Evolutionary conservation across 192 early-diverging fungal species (phyloP).

Genomic region (Podila minutissima): DNA sequence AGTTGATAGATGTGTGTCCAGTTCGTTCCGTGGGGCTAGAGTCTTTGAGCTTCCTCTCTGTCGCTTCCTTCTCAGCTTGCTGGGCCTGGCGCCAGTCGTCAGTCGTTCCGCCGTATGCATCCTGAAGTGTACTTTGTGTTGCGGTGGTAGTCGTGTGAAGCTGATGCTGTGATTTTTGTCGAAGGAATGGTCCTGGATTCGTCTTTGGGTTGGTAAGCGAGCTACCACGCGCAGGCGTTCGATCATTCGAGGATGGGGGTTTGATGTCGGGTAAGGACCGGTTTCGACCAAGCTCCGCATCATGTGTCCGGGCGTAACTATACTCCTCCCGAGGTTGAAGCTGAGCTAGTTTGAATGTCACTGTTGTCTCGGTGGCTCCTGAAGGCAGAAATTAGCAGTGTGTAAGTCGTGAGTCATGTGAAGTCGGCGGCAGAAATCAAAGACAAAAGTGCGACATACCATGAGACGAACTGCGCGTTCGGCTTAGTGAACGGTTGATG

Average conservation of each 20-base stretch:
- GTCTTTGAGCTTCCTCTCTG: conserved; percentile 31
- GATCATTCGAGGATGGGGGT: neutral
- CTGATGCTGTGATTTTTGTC: conserved; percentile 22
- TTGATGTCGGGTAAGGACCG: conserved; percentile 29
- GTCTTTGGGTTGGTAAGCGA: conserved; percentile 32
- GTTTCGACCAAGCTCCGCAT: conserved; percentile 27
- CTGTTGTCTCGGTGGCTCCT: neutral
- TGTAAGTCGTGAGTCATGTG: neutral
- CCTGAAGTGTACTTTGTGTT: conserved; percentile 3
- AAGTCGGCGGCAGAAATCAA: neutral
- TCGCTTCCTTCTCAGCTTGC: conserved; percentile 25
- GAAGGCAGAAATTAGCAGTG: neutral
- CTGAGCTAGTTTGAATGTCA: neutral
- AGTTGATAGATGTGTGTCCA: conserved; percentile 31
- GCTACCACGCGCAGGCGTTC: conserved; percentile 17
- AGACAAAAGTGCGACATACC: neutral
- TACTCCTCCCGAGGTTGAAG: neutral
- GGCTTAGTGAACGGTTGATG: neutral
- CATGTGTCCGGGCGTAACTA: neutral
- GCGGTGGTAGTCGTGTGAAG: neutral
- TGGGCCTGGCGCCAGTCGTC: conserved; percentile 45
- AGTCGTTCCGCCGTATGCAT: conserved; percentile 36
- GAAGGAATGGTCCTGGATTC: conserved; percentile 23
- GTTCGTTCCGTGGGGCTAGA: conserved; percentile 8
- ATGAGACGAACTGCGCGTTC: neutral